Base-by-base conservation (phyloP, 768 basidiomycete species). In the Amanita inopinata region DNA sequence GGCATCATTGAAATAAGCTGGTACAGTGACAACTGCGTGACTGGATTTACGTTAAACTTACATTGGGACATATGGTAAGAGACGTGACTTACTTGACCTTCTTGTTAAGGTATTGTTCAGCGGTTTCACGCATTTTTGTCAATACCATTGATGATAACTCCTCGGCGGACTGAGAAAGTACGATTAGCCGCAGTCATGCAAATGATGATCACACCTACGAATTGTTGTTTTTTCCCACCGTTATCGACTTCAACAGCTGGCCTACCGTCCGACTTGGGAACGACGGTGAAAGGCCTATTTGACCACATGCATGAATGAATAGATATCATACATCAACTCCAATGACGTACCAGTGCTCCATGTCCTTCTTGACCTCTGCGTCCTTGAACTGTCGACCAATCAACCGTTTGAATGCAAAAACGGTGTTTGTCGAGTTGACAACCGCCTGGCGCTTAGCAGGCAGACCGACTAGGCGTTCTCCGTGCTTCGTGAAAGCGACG, bases 1-100 rank as follows among this genome's bases (percentile, higher is more conserved):
- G 14, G 96, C 93, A 59, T 99, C 96, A 61, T 99, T 99, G 78
- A 98, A 99, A 69, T 97, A 97, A 0, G 94, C 93, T 0, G 94
- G 96, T 22, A 97, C 94, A 10, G 93, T 97, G 55, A 98, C 70
- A 54, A 98, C 93, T 19, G 85, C 85, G 41, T 88, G 80, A 54
- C 83, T 87, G 43, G 30, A 38, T 38, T 35, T 37, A 7, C 10
- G 46, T 28, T 40, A 40, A n/a, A 40, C 46, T 54, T 43, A 24
- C 2, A 5, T 5, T 24, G 3, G 19, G 22, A 22, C 5, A 15
- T 14, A 31, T 31, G 28, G 33, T 20, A 15, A 23, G 12, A 30
- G 15, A 9, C 12, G 28, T 30, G 52, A 80, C 92, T 69, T 71
- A 93, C 85, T 85, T 93, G 68, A 97, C 78, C 52, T 79, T 81